Percentiles rank a stretch among this genome's conserved stretches.
Evolutionary conservation across 2,329 filamentous ascomycete genomes (phyloP).

Genomic region (Pseudogymnoascus sp.): DNA sequence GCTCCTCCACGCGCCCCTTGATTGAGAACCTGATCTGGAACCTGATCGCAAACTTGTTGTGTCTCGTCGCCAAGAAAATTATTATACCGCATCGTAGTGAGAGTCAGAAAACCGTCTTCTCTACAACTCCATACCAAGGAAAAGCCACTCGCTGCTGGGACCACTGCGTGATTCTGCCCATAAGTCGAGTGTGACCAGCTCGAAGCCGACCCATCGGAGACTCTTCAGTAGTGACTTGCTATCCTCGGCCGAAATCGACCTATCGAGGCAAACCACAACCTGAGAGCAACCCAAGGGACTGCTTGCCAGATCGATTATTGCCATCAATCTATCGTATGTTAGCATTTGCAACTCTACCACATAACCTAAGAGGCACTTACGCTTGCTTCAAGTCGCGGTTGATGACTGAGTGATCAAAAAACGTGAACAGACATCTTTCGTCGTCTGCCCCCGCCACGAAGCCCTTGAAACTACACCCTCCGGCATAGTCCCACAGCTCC

Average conservation of each 20-base stretch:
- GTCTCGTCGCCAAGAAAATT: conserved; percentile 4
- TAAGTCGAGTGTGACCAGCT: conserved; percentile 67
- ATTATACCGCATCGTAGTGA: neutral
- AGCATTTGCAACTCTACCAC: conserved; percentile 17
- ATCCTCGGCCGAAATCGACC: conserved; percentile 53
- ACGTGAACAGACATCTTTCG: conserved; percentile 74
- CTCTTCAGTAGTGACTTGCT: conserved; percentile 65
- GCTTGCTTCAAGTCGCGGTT: conserved; percentile 77
- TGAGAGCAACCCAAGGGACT: conserved; percentile 66
- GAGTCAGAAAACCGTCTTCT: neutral
- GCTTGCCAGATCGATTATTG: conserved; percentile 79
- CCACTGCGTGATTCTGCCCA: conserved; percentile 55
- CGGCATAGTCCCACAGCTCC: conserved; percentile 58
- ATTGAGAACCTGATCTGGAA: conserved; percentile 4
- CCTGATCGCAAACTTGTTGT: conserved; percentile 1
- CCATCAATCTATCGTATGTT: conserved; percentile 58
- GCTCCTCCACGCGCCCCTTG: neutral
- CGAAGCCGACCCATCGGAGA: conserved; percentile 89
- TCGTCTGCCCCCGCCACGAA: conserved; percentile 66
- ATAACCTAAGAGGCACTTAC: conserved; percentile 42
- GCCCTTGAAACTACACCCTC: conserved; percentile 75
- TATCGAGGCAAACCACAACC: conserved; percentile 75
- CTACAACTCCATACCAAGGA: conserved; percentile 81
- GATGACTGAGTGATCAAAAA: conserved; percentile 69
- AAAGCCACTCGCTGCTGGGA: conserved; percentile 71